These are phyloP conservation scores for Nakaseomyces bracarensis DNA, from an alignment of 1,139 yeast species.

Conservation along the genomic window DNA sequence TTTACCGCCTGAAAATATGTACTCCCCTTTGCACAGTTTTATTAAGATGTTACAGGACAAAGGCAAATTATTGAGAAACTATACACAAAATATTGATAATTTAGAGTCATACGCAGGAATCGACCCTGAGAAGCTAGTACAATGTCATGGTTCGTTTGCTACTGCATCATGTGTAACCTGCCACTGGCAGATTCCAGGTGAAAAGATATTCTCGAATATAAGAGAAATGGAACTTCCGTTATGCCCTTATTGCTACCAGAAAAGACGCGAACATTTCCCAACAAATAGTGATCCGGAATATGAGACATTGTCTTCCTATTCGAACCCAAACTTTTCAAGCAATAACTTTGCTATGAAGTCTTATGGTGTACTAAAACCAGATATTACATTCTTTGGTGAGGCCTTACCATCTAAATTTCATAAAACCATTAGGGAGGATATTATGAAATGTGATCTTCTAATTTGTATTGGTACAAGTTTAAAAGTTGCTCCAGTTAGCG, in stretches of 20 bases:
- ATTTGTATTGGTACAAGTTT: constrained; percentile 89
- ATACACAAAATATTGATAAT: constrained; percentile 93
- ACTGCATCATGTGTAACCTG: constrained; percentile 84
- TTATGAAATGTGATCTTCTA: constrained; percentile 64
- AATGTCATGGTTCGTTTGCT: constrained; percentile 96
- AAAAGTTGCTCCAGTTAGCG: constrained; percentile 94
- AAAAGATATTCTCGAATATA: constrained; percentile 53
- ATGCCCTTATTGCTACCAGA: constrained; percentile 58
- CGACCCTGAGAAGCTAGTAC: constrained; percentile 59
- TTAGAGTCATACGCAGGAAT: constrained; percentile 82
- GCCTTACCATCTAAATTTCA: constrained; percentile 70
- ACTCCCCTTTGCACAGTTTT: constrained; percentile 80
- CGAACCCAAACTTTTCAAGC: constrained; percentile 1
- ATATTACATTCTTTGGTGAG: constrained; percentile 92
- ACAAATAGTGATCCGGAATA: constrained; percentile 11
- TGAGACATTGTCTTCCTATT: neutral
- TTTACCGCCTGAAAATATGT: constrained; percentile 67
- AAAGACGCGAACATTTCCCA: constrained; percentile 35
- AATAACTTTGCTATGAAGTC: constrained; percentile 31
- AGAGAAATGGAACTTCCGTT: constrained; percentile 54
- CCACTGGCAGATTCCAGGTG: constrained; percentile 59
- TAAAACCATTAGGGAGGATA: constrained; percentile 48
- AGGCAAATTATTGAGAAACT: constrained; percentile 73
- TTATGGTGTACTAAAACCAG: constrained; percentile 86
- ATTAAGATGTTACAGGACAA: constrained; percentile 67